Evolutionary conservation across 139 green algal species (phyloP).

Genomic region (Chlorella sorokiniana): DNA sequence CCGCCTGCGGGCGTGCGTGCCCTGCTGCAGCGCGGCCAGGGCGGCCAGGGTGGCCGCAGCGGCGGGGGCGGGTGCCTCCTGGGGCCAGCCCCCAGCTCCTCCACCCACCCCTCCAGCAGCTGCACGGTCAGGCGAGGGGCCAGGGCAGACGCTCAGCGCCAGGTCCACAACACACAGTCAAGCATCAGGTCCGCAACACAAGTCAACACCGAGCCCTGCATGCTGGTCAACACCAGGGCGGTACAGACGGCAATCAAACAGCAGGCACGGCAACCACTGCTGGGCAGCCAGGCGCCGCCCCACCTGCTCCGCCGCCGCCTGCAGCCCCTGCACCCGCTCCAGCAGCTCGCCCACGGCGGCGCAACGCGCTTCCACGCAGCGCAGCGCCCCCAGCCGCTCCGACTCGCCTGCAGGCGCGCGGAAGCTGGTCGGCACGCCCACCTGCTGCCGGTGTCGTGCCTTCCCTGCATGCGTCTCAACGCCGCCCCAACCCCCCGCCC

Average conservation of each 20-base stretch:
- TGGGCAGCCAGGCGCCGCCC: neutral
- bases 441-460: neutral
- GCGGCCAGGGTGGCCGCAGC: neutral
- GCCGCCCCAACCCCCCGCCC: no score
- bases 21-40: neutral
- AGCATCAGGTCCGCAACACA: no score
- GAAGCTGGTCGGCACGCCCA: neutral
- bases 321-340: slow-evolving; percentile 4
- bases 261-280: neutral
- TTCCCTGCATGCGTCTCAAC: no score
- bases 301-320: slow-evolving; percentile 14
- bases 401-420: slow-evolving; percentile 2
- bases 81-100: neutral
- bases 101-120: slow-evolving; percentile 16
- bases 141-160: no score
- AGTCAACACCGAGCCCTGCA: neutral
- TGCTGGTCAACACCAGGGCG: neutral
- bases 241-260: neutral
- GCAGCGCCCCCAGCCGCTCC: neutral
- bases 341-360: neutral
- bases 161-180: no score
- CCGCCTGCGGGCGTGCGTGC: neutral
- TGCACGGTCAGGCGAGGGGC: neutral
- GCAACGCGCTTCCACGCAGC: neutral
- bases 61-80: neutral